These are phyloP conservation scores for Apiotrichum akiyoshidainum DNA, from an alignment of 1,284 basidiomycete species.

Conservation along the genomic window DNA sequence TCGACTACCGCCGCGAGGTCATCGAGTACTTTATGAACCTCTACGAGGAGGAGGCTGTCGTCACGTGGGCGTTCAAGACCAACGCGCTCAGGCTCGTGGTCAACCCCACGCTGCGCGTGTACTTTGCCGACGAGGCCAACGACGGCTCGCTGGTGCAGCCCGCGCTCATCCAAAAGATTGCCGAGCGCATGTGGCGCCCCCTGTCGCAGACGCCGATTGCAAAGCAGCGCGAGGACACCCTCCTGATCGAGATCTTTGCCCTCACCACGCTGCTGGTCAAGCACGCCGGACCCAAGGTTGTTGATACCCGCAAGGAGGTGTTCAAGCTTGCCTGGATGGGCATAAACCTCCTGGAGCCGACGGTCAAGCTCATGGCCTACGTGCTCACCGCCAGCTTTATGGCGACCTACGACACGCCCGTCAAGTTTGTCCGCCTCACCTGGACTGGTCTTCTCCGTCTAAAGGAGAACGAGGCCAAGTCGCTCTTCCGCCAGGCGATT, in stretches of 20 bases:
- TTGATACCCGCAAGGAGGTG: constrained; percentile 83
- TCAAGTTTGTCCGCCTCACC: constrained; percentile 90
- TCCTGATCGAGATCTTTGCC: constrained; percentile 87
- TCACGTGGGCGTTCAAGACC: constrained; percentile 76
- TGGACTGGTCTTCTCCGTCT: constrained; percentile 87
- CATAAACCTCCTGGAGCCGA: constrained; percentile 61
- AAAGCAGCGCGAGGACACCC: constrained; percentile 50
- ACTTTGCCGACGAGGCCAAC: constrained; percentile 55
- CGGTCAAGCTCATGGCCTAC: constrained; percentile 92
- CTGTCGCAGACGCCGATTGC: constrained; percentile 29
- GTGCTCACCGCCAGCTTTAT: constrained; percentile 94
- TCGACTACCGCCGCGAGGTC: constrained; percentile 73
- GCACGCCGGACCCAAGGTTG: constrained; percentile 71
- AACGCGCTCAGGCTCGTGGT: constrained; percentile 81
- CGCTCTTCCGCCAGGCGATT: constrained; percentile 79
- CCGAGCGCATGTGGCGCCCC: constrained; percentile 46
- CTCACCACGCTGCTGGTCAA: constrained; percentile 88
- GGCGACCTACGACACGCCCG: constrained; percentile 81
- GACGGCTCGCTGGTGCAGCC: constrained; percentile 41
- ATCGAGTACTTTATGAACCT: constrained; percentile 80
- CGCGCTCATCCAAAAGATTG: constrained; percentile 35
- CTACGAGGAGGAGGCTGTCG: constrained; percentile 64
- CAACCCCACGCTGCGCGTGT: constrained; percentile 81
- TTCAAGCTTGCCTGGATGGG: constrained; percentile 95
- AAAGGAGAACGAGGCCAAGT: constrained; percentile 71